Conservation (phyloP, 208 protist species). For the Trypanosoma brucei region DNA sequence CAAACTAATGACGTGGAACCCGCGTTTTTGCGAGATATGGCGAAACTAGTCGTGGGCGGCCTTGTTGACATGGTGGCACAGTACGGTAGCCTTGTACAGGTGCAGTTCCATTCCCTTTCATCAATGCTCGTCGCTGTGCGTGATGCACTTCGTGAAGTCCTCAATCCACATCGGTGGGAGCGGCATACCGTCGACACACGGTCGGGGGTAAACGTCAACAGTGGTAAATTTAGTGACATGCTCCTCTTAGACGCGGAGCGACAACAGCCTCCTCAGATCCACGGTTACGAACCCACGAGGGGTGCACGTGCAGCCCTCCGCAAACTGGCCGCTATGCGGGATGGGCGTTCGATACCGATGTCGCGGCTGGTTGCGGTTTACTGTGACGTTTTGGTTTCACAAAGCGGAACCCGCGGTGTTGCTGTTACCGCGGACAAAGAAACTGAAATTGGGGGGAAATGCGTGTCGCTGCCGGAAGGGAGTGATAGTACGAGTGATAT, state of each 20-base stretch:
- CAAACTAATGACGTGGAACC: neutral
- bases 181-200: slow-evolving; percentile 16
- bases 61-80: slow-evolving; percentile 31
- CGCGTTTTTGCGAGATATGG: neutral
- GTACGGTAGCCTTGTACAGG: slow-evolving; percentile 35
- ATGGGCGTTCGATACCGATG: slow-evolving; percentile 4
- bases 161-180: slow-evolving; percentile 48
- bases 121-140: slow-evolving; percentile 34
- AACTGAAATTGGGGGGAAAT: slow-evolving; percentile 9
- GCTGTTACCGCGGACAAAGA: neutral
- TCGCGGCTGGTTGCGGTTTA: slow-evolving; percentile 47
- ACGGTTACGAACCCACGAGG: slow-evolving; percentile 14
- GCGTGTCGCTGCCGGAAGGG: slow-evolving; percentile 18
- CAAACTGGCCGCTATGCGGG: slow-evolving; percentile 10
- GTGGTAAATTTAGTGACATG: neutral
- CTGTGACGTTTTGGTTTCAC: slow-evolving; percentile 30
- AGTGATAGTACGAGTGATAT: neutral
- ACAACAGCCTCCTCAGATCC: slow-evolving; percentile 2
- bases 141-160: slow-evolving; percentile 45
- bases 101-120: slow-evolving; percentile 30
- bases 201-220: slow-evolving; percentile 1
- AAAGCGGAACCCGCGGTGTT: neutral
- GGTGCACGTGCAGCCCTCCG: slow-evolving; percentile 22
- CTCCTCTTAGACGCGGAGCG: too few relatives aligned
- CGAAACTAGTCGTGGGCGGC: slow-evolving; percentile 20